Base-by-base conservation (phyloP, 768 basidiomycete species). In the Lactifluus echinatus region DNA sequence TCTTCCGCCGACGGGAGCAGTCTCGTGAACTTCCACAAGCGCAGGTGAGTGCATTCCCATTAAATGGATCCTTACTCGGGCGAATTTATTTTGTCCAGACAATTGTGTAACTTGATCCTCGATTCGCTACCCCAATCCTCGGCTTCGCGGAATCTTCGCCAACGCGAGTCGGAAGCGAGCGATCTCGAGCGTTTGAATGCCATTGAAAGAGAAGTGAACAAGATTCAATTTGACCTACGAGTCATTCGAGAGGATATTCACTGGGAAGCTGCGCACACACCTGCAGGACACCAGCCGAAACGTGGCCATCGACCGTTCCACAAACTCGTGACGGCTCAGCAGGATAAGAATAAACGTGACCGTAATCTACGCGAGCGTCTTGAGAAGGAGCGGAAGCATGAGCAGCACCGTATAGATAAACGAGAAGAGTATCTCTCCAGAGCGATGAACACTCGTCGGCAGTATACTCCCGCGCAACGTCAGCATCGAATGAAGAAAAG, bases 401-500 rank as follows among this genome's bases (percentile, higher is more conserved):
- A 92, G 67, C 88, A 90, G 63, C 73, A 80, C 24, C 80, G 80
- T 59, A 76, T 78, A 60, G 89, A 91, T 59, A 81, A 80, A 59
- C 81, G 85, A 8, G 87, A 89, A 59, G 87, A 90, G 57, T 75
- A 85, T 52, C 73, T 91, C 37, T 85, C 80, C 66, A 81, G 79
- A 65, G 86, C 86, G 2, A 89, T 91, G 85, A 71, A 77, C 42
- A 68, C 71, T 4, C 73, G 75, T 36, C 78, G 82, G 45, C 80
- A 79, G 55, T 74, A 77, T 56, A 69, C 74, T 0, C 68, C 76
- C 4, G 73, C 71, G 28, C 80, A 81, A 66, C 88, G 89, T 69
- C 84, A 85, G 55, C 87, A 89, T 60, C 78, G 87, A n/a, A 82
- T 85, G 70, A 91, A 91, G 78, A 88, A 89, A 72, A 90, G 87